These are phyloP conservation scores for Pezicula neosporulosa DNA, from an alignment of 2,329 filamentous ascomycete species.

Conservation along the genomic window DNA sequence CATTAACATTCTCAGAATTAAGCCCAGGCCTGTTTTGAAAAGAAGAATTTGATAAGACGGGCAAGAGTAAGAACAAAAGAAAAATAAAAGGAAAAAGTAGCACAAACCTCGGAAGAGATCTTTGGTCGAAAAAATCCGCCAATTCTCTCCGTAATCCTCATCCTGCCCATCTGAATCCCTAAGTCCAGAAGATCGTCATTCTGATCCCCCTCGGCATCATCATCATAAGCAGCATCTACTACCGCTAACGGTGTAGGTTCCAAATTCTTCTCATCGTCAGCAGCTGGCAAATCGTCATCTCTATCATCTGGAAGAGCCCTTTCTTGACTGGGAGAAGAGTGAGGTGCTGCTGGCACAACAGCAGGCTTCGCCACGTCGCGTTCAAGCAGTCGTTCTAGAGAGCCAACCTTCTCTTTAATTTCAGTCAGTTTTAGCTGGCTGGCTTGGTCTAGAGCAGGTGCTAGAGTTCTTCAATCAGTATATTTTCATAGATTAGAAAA, in stretches of 20 bases:
- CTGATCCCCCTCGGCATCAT: conserved; percentile 46
- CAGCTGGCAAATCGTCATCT: conserved; percentile 37
- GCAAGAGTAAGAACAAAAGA: not conserved
- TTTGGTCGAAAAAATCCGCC: conserved; percentile 70
- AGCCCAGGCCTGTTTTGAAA: not conserved
- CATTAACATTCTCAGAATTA: too few relatives aligned
- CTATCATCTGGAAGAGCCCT: conserved; percentile 40
- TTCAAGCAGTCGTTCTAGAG: conserved; percentile 66
- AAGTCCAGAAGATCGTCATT: conserved; percentile 68
- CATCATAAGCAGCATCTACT: conserved; percentile 66
- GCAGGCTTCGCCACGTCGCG: conserved; percentile 57
- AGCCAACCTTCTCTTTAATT: conserved; percentile 76
- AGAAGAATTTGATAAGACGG: conserved; percentile 2
- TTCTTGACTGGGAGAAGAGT: conserved; percentile 10
- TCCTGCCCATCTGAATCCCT: conserved; percentile 66
- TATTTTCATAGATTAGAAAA: not conserved
- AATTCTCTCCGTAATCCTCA: conserved; percentile 71
- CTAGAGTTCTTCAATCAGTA: conserved; percentile 9
- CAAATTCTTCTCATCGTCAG: conserved; percentile 59
- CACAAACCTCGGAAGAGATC: conserved; percentile 67
- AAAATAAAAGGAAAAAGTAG: conserved; percentile 19
- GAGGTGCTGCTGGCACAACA: conserved; percentile 3
- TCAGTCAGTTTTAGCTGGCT: conserved; percentile 69
- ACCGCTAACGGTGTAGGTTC: conserved; percentile 60
- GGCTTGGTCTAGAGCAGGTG: conserved; percentile 55